These are phyloP conservation scores for Apiospora arundinis DNA, from an alignment of 2,329 filamentous ascomycete species.

Conservation along the genomic window DNA sequence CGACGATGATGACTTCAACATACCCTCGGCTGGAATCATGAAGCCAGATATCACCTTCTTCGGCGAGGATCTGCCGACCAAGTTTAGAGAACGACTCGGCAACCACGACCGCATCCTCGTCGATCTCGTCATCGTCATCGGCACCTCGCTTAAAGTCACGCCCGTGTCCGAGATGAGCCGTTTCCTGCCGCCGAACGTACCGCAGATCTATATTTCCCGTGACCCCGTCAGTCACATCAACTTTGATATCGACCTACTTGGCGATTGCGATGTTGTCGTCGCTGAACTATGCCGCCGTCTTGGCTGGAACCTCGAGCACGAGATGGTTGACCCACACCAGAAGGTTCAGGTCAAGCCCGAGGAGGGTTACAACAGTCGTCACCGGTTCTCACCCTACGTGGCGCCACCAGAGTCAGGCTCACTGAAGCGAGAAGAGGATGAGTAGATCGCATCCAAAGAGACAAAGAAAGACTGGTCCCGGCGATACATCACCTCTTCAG, in stretches of 20 bases:
- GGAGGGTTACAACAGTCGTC: slow-evolving; percentile 53
- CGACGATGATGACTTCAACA: slow-evolving; percentile 64
- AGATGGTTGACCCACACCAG: slow-evolving; percentile 79
- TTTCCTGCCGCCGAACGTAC: slow-evolving; percentile 77
- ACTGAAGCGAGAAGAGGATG: slow-evolving; percentile 15
- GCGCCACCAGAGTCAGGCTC: slow-evolving; percentile 2
- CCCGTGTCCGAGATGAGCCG: slow-evolving; percentile 92
- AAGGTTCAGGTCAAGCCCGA: slow-evolving; percentile 60
- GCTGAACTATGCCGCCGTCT: slow-evolving; percentile 83
- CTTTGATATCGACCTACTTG: slow-evolving; percentile 96
- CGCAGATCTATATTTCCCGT: slow-evolving; percentile 89
- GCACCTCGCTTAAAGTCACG: slow-evolving; percentile 93
- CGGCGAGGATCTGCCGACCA: slow-evolving; percentile 84
- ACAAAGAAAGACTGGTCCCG: background rate
- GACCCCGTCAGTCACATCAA: slow-evolving; percentile 87
- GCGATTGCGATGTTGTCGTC: slow-evolving; percentile 91
- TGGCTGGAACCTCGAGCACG: slow-evolving; percentile 80
- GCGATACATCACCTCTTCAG: background rate
- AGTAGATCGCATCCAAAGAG: background rate
- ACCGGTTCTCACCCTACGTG: slow-evolving; percentile 43
- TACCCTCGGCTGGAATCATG: slow-evolving; percentile 80
- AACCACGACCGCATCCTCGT: slow-evolving; percentile 79
- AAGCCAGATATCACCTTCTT: slow-evolving; percentile 99
- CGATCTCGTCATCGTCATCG: slow-evolving; percentile 94
- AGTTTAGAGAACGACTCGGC: slow-evolving; percentile 82